Evolutionary conservation across 2,329 filamentous ascomycete genomes (phyloP), one percentile per base, ranked within the genome.

Genomic region (Davidsoniella virescens): DNA sequence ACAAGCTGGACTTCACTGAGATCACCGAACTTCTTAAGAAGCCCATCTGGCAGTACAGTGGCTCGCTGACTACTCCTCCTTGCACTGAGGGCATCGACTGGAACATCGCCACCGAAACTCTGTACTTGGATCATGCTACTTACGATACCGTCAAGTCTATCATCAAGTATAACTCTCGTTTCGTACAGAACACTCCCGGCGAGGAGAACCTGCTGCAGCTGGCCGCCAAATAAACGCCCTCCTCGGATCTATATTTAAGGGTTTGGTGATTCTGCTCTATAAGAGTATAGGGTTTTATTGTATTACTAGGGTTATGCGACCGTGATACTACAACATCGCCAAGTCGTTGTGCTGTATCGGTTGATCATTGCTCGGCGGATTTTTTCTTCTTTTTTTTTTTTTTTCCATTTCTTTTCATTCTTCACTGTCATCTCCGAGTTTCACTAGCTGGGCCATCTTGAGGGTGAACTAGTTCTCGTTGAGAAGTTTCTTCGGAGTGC

Each of bases 11-110:
- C 59, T 71, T 73, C 62, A 56, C 57, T 29, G 62, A 62, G 44
- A 58, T 75, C 0, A 58, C 63, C 26, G 44, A 55, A 7, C 59
- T 63, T 38, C 58, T 73, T 44, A 48, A 60, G 2, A 60, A 64
- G 20, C 58, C 58, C 2, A 39, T 48, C 43, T 36, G 33, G 38
- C 50, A 43, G 23, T 81, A 80, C 64, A 60, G 62, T 10, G 77
- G 77, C 17, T 78, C 73, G 16, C 65, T 81, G 44, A 81, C 77
- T 39, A 80, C 76, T 0, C 77, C 78, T 17, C 77, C 77, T 3
- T 80, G 77, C 63, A 66, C 66, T 14, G 75, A 80, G 60, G 70
- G 70, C 23, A 64, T 80, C 18, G 64, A 61, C 8, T 79, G 75
- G 67, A 62, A 75, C 44, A 62, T 78, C 40, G 70, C 69, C 55